Base-by-base conservation (phyloP, 768 basidiomycete genomes). In the Leccinum longicurvipes region DNA sequence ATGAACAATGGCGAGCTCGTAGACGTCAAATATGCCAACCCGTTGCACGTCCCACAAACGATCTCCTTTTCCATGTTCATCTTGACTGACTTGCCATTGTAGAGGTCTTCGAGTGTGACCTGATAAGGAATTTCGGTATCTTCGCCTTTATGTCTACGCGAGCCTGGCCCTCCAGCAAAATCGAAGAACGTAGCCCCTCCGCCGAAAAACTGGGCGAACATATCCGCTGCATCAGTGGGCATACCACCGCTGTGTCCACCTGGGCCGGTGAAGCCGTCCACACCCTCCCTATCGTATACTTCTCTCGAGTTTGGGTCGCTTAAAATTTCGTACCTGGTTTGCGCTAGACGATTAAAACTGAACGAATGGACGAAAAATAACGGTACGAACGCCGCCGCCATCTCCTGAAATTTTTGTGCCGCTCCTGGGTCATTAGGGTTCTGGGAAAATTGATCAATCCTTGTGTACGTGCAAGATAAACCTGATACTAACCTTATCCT, bases 351-450 rank as follows among this genome's bases (percentile, higher is more conserved):
- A 61, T 42, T 63, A 53, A 51, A 41, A 55, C 45, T 50, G 42
- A 39, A 29, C 49, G 8, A 3, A 17, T 17, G 15, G 27, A 41
- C 27, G 48, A 60, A 21, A 27, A 62, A 44, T 29, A 34, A 48
- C 34, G 50, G 24, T 46, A 81, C 88, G 54, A 68, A 94, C 87
- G 93, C 93, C 19, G 92, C 86, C 42, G 83, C 87, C 74, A 95
- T 86, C 66, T 91, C 89, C 71, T 96, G 93, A 63, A 96, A 96
- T 57, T 85, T 89, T 60, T 84, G 79, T 57, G 82, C 82, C 19
- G 93, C 93, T 63, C 83, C 76, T 31, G 93, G 92, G 66, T 95
- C 85, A 72, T 94, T 91, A 46, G 89, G 89, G 65, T 96, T 96
- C 86, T 95, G 67, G 44, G 27, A 7, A 24, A 36, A 39, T 6